phyloP scores from a whole-genome alignment of 2,329 filamentous ascomycete species.

The Arthrobotrys entomopaga region DNA sequence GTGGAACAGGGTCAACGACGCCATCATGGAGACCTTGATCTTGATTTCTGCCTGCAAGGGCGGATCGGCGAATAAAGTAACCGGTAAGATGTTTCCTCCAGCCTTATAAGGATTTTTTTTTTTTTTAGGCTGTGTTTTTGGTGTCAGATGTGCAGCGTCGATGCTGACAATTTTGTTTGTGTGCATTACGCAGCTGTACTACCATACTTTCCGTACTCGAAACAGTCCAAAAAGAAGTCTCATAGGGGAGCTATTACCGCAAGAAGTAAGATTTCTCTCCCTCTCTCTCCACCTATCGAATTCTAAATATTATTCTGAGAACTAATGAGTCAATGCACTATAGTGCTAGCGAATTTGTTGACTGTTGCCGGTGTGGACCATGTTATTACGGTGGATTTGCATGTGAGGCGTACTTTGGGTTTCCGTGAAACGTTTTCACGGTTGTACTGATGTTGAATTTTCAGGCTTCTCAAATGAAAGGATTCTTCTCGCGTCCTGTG shows the following conservation, averaged over 20 bases:
- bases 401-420: conserved; percentile 67
- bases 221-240: conserved; percentile 98
- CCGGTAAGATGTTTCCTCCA: conserved; percentile 71
- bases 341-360: conserved; percentile 89
- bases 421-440: conserved; percentile 20
- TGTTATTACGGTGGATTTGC: conserved; percentile 95
- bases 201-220: conserved; percentile 98
- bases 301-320: background rate
- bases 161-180: conserved; percentile 23
- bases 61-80: conserved; percentile 94
- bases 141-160: conserved; percentile 29
- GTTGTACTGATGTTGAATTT: conserved; percentile 55
- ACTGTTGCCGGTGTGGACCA: conserved; percentile 94
- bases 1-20: conserved; percentile 82
- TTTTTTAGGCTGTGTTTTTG: background rate
- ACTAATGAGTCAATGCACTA: conserved; percentile 8
- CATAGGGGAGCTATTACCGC: conserved; percentile 96
- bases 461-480: conserved; percentile 93
- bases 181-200: conserved; percentile 75
- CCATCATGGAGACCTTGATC: conserved; percentile 98
- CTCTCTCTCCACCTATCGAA: background rate
- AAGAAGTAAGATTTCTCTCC: conserved; percentile 66
- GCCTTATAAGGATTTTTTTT: conserved; percentile 30
- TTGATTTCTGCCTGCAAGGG: conserved; percentile 99
- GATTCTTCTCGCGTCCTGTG: conserved; percentile 97